Percentiles rank a stretch among this genome's conserved stretches.
These are phyloP conservation scores for Collybiopsis luxurians DNA, from an alignment of 768 basidiomycete genomes.

Conservation along the genomic window DNA sequence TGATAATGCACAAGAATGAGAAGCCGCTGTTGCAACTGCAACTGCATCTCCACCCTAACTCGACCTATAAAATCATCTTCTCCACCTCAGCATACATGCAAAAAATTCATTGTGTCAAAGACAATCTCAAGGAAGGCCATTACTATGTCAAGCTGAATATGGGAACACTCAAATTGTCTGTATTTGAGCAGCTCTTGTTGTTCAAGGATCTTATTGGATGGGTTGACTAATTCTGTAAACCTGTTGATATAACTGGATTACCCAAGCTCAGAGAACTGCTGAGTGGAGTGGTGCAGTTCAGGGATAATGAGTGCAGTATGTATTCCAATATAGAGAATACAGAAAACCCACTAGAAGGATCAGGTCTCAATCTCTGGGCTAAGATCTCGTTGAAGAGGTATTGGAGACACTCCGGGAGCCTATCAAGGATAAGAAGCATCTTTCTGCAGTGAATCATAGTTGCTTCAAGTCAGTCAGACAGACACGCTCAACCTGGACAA, in stretches of 20 bases:
- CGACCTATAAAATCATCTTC: constrained; percentile 16
- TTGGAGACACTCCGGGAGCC: constrained; percentile 90
- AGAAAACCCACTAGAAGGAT: constrained; percentile 79
- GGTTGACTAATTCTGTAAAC: constrained; percentile 83
- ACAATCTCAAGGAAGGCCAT: constrained; percentile 74
- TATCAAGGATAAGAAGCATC: constrained; percentile 77
- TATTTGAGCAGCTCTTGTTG: constrained; percentile 70
- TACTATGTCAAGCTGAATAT: constrained; percentile 89
- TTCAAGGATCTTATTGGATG: constrained; percentile 83
- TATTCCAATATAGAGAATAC: constrained; percentile 89
- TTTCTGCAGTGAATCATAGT: constrained; percentile 65
- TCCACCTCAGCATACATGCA: constrained; percentile 31
- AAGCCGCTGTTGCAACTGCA: constrained; percentile 40
- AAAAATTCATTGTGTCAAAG: constrained; percentile 30
- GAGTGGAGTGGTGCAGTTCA: constrained; percentile 83
- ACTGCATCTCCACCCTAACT: constrained; percentile 28
- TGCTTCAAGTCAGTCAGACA: too few relatives aligned
- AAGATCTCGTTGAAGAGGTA: constrained; percentile 73
- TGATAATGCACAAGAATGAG: constrained; percentile 76
- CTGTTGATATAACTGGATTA: constrained; percentile 83
- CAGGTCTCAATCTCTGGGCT: constrained; percentile 88
- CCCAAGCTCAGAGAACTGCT: constrained; percentile 76
- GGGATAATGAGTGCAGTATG: constrained; percentile 89
- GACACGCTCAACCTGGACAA: too few relatives aligned
- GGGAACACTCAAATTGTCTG: constrained; percentile 62